These are phyloP conservation scores for Endothia cerciana DNA, from an alignment of 2,329 filamentous ascomycete genomes.

Conservation along the genomic window DNA sequence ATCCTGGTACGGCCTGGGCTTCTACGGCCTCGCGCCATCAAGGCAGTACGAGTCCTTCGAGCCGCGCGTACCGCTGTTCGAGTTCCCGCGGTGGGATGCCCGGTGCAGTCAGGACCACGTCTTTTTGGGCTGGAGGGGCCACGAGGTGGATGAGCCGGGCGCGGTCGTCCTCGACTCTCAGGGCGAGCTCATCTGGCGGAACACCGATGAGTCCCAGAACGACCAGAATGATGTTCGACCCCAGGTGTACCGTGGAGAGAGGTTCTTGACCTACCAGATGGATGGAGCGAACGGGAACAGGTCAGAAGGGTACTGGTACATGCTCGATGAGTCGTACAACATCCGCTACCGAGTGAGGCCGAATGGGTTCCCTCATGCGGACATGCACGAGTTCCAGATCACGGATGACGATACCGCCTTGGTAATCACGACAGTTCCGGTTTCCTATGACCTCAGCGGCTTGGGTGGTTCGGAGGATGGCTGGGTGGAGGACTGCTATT, in stretches of 20 bases:
- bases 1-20: conserved; percentile 26
- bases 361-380: conserved; percentile 37
- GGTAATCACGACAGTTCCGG: conserved; percentile 46
- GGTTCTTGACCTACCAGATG: conserved; percentile 43
- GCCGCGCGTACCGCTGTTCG: conserved; percentile 23
- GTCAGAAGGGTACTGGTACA: conserved; percentile 24
- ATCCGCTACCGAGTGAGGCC: conserved; percentile 26
- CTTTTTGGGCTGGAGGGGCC: conserved; percentile 30
- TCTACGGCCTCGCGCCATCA: conserved; percentile 25
- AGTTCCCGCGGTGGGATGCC: conserved; percentile 30
- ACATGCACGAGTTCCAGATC: conserved; percentile 50
- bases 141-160: conserved; percentile 29
- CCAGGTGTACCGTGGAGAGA: conserved; percentile 38
- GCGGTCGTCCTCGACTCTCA: conserved; percentile 34
- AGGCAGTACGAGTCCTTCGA: conserved; percentile 29
- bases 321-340: conserved; percentile 28
- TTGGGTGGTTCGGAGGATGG: conserved; percentile 39
- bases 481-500: conserved; percentile 41
- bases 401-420: conserved; percentile 46
- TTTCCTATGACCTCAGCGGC: conserved; percentile 37
- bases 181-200: conserved; percentile 35
- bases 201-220: conserved; percentile 30
- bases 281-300: conserved; percentile 21
- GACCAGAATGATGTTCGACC: conserved; percentile 32
- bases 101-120: conserved; percentile 30